Percentiles rank a stretch among this genome's conserved stretches.
These are phyloP conservation scores for Leishmania guyanensis DNA, from an alignment of 208 protist species.

Conservation along the genomic window DNA sequence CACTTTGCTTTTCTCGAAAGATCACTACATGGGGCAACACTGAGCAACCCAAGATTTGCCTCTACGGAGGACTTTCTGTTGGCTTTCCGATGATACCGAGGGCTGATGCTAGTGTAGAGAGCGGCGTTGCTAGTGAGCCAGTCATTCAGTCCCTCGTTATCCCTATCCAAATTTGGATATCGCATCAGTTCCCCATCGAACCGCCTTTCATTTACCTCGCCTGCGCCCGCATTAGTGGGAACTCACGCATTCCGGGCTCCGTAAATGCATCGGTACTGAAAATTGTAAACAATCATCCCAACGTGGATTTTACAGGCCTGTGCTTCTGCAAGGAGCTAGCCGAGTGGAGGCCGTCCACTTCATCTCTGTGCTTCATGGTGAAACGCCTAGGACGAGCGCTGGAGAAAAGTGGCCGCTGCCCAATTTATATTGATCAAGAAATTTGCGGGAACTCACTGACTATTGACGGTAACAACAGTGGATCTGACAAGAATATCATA, in stretches of 20 bases:
- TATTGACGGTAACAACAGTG: background rate
- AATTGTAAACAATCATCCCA: constrained; percentile 48
- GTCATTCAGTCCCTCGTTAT: constrained; percentile 30
- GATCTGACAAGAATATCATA: constrained; percentile 1
- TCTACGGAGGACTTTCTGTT: constrained; percentile 61
- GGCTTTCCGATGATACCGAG: constrained; percentile 22
- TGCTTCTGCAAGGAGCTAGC: constrained; percentile 53
- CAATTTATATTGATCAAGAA: constrained; percentile 45
- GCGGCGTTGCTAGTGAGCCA: constrained; percentile 3
- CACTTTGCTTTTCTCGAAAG: constrained; percentile 35
- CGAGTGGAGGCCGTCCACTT: constrained; percentile 47
- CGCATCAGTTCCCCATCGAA: constrained; percentile 54
- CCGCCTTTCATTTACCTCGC: constrained; percentile 57
- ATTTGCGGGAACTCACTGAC: background rate
- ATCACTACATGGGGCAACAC: constrained; percentile 52
- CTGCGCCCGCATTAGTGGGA: constrained; percentile 25
- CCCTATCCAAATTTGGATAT: constrained; percentile 69
- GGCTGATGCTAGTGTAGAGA: background rate
- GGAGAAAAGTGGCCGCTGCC: constrained; percentile 39
- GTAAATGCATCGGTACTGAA: constrained; percentile 28
- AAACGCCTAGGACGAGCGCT: constrained; percentile 33
- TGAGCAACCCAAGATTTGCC: constrained; percentile 58
- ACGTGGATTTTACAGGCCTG: constrained; percentile 59
- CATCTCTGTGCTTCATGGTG: constrained; percentile 38
- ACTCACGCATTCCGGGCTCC: constrained; percentile 17